Evolutionary conservation across 1,139 yeast genomes (phyloP).

Genomic region (Pichia cactophila): DNA sequence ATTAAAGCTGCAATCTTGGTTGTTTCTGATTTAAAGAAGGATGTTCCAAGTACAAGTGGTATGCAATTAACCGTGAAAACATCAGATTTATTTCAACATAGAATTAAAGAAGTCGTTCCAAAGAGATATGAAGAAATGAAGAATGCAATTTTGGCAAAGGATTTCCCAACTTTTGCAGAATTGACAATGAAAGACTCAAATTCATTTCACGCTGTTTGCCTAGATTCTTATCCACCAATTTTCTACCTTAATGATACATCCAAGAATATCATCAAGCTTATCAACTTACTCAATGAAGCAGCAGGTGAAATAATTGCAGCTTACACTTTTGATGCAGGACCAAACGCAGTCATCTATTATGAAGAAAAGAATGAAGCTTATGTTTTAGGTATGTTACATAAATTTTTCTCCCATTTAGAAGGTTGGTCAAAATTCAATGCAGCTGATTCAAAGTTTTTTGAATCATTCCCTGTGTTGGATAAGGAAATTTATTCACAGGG

Average conservation of each 20-base stretch:
- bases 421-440: slow-evolving; percentile 51
- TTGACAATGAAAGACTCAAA: slow-evolving; percentile 95
- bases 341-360: slow-evolving; percentile 93
- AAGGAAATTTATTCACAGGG: slow-evolving; percentile 50
- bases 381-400: slow-evolving; percentile 54
- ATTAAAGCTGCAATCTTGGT: slow-evolving; percentile 90
- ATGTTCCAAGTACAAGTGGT: slow-evolving; percentile 89
- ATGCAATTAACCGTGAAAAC: slow-evolving; percentile 93
- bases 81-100: slow-evolving; percentile 73
- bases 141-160: slow-evolving; percentile 56
- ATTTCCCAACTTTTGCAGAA: slow-evolving; percentile 75
- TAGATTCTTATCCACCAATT: slow-evolving; percentile 93
- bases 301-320: slow-evolving; percentile 75
- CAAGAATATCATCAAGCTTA: slow-evolving; percentile 71
- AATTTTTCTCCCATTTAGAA: slow-evolving; percentile 45
- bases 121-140: slow-evolving; percentile 77
- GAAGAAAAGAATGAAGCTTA: slow-evolving; percentile 61
- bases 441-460: slow-evolving; percentile 20
- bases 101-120: slow-evolving; percentile 80
- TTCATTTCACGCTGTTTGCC: slow-evolving; percentile 94
- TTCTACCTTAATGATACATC: slow-evolving; percentile 95
- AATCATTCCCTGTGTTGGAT: slow-evolving; percentile 38
- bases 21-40: slow-evolving; percentile 88
- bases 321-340: slow-evolving; percentile 98
- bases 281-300: slow-evolving; percentile 65